Conservation (phyloP, 306 rosid genomes). For the Begonia fuchsioides region DNA sequence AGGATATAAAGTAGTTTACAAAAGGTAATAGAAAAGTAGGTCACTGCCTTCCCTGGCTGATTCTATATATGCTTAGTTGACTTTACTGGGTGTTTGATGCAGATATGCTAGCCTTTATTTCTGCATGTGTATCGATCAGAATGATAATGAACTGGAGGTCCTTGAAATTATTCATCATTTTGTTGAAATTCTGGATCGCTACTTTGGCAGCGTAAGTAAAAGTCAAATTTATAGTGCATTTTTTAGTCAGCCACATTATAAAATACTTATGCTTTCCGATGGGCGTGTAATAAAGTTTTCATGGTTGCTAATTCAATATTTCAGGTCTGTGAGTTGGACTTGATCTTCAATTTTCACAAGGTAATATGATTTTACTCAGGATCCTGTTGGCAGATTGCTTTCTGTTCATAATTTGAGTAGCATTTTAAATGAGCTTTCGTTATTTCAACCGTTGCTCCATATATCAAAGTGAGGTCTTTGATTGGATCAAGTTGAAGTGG, state of each 20-base stretch:
- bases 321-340: conserved; percentile 28
- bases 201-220: conserved; percentile 77
- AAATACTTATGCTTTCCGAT: not conserved
- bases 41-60: not conserved
- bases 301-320: conserved; percentile 66
- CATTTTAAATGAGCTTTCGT: too few relatives aligned
- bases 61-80: not conserved
- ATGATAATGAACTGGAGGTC: conserved; percentile 82
- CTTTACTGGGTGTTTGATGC: conserved; percentile 15
- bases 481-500: too few relatives aligned
- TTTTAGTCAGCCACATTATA: too few relatives aligned
- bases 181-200: conserved; percentile 77
- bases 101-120: conserved; percentile 91
- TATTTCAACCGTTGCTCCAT: too few relatives aligned
- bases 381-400: too few relatives aligned
- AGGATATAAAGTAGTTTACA: conserved; percentile 86
- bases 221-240: not conserved
- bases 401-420: too few relatives aligned
- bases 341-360: conserved; percentile 39
- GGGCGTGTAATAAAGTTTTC: conserved; percentile 37
- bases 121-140: conserved; percentile 70
- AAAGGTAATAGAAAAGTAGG: conserved; percentile 34
- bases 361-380: conserved; percentile 22
- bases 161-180: conserved; percentile 81
- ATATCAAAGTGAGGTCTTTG: too few relatives aligned